Percentiles rank a stretch among this genome's conserved stretches.
Evolutionary conservation across 805 yeast species (phyloP).

Genomic region (Yarrowia sp.): DNA sequence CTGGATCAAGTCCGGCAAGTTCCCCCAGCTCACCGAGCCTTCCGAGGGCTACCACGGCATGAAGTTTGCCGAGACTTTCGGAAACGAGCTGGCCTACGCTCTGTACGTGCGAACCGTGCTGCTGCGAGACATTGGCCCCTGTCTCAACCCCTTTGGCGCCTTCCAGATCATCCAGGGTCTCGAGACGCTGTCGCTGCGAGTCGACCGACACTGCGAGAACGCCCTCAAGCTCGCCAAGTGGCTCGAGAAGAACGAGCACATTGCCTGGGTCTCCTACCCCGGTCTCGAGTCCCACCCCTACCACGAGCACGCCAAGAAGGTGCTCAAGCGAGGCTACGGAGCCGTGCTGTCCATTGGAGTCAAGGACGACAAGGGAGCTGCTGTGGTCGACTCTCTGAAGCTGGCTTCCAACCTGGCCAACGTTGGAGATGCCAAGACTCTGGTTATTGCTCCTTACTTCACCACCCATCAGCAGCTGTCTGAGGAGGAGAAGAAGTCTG

Average conservation of each 20-base stretch:
- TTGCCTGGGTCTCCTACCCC: conserved; percentile 89
- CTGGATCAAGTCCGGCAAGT: conserved; percentile 82
- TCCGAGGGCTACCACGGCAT: conserved; percentile 94
- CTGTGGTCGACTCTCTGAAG: conserved; percentile 81
- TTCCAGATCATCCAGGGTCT: conserved; percentile 89
- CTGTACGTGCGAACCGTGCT: conserved; percentile 82
- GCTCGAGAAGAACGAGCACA: conserved; percentile 71
- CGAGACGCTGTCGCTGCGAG: conserved; percentile 91
- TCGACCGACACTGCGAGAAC: conserved; percentile 88
- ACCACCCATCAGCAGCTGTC: conserved; percentile 93
- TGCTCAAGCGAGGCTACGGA: conserved; percentile 81
- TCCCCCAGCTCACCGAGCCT: conserved; percentile 90
- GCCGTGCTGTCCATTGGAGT: conserved; percentile 91
- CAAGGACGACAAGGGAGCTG: conserved; percentile 75
- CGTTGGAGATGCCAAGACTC: conserved; percentile 95
- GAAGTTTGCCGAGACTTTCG: conserved; percentile 80
- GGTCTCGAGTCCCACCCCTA: conserved; percentile 82
- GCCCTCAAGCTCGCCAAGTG: conserved; percentile 80
- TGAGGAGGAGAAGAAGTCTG: conserved; percentile 76
- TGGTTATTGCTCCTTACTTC: conserved; percentile 94
- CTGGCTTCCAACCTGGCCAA: conserved; percentile 93
- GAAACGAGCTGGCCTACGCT: conserved; percentile 72
- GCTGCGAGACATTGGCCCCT: conserved; percentile 91
- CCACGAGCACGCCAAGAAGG: conserved; percentile 84
- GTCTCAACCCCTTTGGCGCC: conserved; percentile 85